phyloP scores from a whole-genome alignment of 345 rosid genomes.

The Citrus trifoliata region DNA sequence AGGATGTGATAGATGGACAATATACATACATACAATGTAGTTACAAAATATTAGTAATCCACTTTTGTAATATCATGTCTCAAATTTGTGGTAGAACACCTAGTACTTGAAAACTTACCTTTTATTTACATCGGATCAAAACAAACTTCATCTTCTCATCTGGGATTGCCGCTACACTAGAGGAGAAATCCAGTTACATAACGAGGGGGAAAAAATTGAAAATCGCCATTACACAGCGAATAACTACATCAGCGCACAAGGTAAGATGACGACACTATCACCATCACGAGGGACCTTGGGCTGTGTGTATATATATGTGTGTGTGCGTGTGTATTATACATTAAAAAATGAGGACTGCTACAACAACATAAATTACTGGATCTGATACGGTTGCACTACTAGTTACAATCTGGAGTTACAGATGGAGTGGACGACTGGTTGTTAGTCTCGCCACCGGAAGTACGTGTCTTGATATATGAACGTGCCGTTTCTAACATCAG shows the following conservation, averaged over 20 bases:
- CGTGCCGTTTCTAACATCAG: slow-evolving; percentile 60
- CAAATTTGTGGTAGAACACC: too few species aligned
- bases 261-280: too few species aligned
- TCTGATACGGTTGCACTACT: not conserved
- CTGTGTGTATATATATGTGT: too few species aligned
- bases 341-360: not conserved
- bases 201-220: not conserved
- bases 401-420: slow-evolving; percentile 31
- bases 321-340: not conserved
- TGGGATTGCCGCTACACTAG: too few species aligned
- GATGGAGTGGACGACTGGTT: slow-evolving; percentile 14
- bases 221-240: not conserved
- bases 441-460: slow-evolving; percentile 13
- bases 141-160: too few species aligned
- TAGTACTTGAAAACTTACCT: too few species aligned
- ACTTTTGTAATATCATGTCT: too few species aligned
- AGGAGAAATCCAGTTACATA: not conserved
- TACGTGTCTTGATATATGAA: slow-evolving; percentile 31
- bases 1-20: too few species aligned
- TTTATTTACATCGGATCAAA: too few species aligned
- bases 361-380: not conserved
- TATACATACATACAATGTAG: too few species aligned
- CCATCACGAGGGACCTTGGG: too few species aligned
- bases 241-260: not conserved
- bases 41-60: too few species aligned